These are phyloP conservation scores for Orbilia blumenaviensis DNA, from an alignment of 2,329 filamentous ascomycete genomes.

Conservation along the genomic window DNA sequence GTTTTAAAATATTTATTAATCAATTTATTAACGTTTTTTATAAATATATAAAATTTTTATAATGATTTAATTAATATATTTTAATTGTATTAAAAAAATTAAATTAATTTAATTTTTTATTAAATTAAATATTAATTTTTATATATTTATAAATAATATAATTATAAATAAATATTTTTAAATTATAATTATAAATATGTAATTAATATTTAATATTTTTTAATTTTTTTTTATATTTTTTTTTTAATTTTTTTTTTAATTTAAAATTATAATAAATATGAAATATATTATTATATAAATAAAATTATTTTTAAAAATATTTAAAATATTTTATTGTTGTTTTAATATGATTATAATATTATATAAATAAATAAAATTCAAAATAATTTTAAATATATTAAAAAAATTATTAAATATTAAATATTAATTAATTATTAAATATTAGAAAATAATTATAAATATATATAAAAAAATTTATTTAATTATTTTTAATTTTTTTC, in stretches of 20 bases:
- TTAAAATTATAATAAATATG: background rate
- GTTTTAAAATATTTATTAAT: no score
- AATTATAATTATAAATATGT: background rate
- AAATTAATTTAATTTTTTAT: background rate
- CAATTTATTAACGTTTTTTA: no score
- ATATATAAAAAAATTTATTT: background rate
- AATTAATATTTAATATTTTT: background rate
- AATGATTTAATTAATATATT: background rate
- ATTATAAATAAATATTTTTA: background rate
- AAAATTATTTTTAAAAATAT: background rate
- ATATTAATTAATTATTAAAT: background rate
- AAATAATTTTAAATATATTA: background rate
- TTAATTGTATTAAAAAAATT: background rate
- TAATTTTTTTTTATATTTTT: background rate
- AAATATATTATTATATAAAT: background rate
- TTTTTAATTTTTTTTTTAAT: background rate
- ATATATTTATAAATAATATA: background rate
- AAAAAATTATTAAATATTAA: background rate
- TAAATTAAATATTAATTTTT: background rate
- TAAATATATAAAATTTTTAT: no score
- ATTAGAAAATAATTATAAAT: background rate
- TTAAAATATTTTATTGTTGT: background rate
- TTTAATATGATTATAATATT: background rate
- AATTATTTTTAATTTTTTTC: background rate
- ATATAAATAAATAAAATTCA: background rate